These are phyloP conservation scores for Paracamarosporium sp. DNA, from an alignment of 2,329 filamentous ascomycete genomes.

Conservation along the genomic window DNA sequence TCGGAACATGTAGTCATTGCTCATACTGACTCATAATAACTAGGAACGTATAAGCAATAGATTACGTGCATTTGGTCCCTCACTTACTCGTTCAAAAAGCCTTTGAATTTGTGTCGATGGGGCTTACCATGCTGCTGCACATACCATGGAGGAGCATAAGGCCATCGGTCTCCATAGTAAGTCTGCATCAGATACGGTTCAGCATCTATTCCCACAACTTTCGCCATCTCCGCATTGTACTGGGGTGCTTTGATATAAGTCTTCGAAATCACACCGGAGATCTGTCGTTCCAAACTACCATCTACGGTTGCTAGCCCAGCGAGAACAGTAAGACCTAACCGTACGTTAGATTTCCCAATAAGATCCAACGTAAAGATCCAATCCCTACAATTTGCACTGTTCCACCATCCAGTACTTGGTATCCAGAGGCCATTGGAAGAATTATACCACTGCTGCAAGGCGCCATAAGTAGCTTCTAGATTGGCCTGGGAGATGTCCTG, in stretches of 20 bases:
- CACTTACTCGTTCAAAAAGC: constrained; percentile 8
- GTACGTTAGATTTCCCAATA: background rate
- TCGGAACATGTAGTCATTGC: background rate
- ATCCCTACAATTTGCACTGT: constrained; percentile 8
- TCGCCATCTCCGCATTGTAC: constrained; percentile 2
- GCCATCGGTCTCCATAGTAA: constrained; percentile 5
- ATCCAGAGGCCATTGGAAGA: constrained; percentile 6
- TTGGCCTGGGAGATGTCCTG: background rate
- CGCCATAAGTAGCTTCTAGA: constrained; percentile 3
- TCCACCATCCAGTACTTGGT: constrained; percentile 11
- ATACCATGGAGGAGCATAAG: constrained; percentile 1
- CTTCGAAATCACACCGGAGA: background rate
- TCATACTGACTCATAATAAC: constrained; percentile 8
- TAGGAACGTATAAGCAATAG: background rate
- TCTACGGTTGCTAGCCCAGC: constrained; percentile 2
- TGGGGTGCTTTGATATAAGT: constrained; percentile 1
- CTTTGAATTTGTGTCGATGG: background rate
- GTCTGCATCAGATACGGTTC: constrained; percentile 9
- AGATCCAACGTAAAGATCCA: background rate
- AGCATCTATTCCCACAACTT: background rate
- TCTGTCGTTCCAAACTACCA: background rate
- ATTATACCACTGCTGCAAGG: constrained; percentile 10
- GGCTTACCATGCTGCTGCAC: background rate
- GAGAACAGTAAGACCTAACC: constrained; percentile 4
- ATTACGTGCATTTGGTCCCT: too few species aligned